Conservation (phyloP, 352 stramenopile species). For the Thalassiosira livingstoniorum region DNA sequence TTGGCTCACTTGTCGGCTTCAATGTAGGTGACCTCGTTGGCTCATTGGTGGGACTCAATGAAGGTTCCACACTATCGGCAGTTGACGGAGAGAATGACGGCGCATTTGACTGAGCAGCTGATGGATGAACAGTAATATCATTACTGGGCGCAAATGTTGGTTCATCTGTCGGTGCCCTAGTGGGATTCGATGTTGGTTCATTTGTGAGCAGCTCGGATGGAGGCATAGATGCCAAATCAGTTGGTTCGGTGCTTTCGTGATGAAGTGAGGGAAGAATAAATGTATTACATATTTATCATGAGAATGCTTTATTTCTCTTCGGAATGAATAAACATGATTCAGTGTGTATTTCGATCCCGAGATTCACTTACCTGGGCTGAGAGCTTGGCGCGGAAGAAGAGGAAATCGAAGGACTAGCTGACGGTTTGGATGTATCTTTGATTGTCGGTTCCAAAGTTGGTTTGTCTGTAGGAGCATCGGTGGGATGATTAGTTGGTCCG, state of each 20-base stretch:
- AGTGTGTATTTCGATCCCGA: too few species aligned
- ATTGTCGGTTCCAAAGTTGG: background rate
- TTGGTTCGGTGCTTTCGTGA: background rate
- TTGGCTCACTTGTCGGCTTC: background rate
- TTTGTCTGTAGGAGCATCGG: constrained; percentile 1
- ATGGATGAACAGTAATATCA: background rate
- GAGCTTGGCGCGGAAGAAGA: too few species aligned
- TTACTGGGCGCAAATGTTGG: constrained; percentile 7
- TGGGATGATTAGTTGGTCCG: background rate
- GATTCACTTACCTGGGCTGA: too few species aligned
- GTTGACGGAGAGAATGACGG: background rate
- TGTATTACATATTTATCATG: too few species aligned
- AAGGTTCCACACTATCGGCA: background rate
- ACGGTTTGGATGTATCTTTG: background rate
- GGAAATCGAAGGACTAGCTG: too few species aligned
- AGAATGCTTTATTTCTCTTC: too few species aligned
- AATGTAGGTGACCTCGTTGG: background rate
- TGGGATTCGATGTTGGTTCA: background rate
- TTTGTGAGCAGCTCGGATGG: constrained; percentile 1
- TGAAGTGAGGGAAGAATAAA: too few species aligned
- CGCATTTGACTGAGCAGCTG: background rate
- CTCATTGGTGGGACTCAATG: background rate
- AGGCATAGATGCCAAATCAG: background rate
- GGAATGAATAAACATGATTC: too few species aligned
- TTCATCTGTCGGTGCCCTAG: background rate